Evolutionary conservation across 1,284 basidiomycete species (phyloP), one percentile per base, ranked within the genome.

Genomic region (Phylloboletellus chloephorus): DNA sequence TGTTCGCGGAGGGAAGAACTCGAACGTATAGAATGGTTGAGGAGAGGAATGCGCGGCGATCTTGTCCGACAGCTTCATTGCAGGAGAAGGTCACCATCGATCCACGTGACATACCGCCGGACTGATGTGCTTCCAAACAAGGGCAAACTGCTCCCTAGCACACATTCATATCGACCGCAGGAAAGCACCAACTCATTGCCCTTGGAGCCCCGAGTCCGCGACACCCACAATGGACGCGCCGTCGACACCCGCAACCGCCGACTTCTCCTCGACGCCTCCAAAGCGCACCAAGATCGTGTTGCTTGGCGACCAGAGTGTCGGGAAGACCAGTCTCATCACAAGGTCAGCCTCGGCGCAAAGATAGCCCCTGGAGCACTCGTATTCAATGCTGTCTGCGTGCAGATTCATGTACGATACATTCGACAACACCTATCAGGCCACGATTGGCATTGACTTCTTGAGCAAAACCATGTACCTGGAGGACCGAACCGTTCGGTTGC

Each of bases 381-480:
- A 3, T 36, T 40, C 36, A 32, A 47, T 12, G 20, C 26, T 8
- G 20, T n/a, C 32, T 16, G 21, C 13, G 8, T 36, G 21, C 57
- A 93, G 91, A 63, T 89, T 89, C 63, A 98, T 98, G 95, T 99
- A 98, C 66, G 96, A 98, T 68, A 98, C 96, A 0, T 99, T 99
- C 65, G 96, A 99, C 73, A 97, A 96, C 67, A 98, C 95, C 33
- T 99, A 99, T 66, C 96, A 99, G 67, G 96, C 96, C 10, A 99
- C 96, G 10, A 99, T 99, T 62, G 96, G 96, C 50, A 98, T 98
- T 67, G 96, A 99, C 71, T 98, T 98, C 65, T 72, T 99, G 64
- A 95, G 91, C 69, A 99, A 99, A 75, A 98, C 96, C 0, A 96
- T 99, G 92, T 99, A 99, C 67, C 78, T 98, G 45, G 96, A 99